Evolutionary conservation across 768 basidiomycete genomes (phyloP).

Genomic region (Lactifluus volemus): DNA sequence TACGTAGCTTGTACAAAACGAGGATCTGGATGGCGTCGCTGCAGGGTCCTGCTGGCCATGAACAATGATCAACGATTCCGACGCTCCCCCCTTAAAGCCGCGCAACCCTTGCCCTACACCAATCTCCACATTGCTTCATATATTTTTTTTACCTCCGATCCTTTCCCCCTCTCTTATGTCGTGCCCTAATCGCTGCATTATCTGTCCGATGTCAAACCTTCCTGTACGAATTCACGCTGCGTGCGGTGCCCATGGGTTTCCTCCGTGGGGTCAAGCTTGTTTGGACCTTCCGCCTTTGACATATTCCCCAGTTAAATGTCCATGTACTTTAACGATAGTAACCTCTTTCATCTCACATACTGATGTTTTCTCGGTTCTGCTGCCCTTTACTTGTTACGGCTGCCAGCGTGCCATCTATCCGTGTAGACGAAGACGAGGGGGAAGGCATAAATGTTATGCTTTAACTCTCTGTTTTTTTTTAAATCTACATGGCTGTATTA

Average conservation of each 20-base stretch:
- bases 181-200: conserved; percentile 10
- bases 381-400: neutral
- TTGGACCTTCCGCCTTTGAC: conserved; percentile 2
- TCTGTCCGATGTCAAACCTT: neutral
- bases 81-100: neutral
- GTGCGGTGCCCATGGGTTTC: conserved; percentile 1
- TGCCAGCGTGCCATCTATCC: neutral
- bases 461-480: neutral
- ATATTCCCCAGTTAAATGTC: conserved; percentile 10
- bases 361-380: neutral
- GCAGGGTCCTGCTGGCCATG: conserved; percentile 38
- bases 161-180: neutral
- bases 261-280: neutral
- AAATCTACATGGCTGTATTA: conserved; percentile 8
- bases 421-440: neutral
- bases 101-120: neutral
- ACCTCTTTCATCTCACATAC: neutral
- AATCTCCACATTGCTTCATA: neutral
- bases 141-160: neutral
- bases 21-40: conserved; percentile 93
- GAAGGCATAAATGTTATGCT: neutral
- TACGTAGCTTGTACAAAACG: conserved; percentile 78
- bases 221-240: conserved; percentile 4
- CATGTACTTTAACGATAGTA: conserved; percentile 8
- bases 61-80: conserved; percentile 29